phyloP scores from a whole-genome alignment of 2,329 filamentous ascomycete species.

The Diaporthe nobilis region DNA sequence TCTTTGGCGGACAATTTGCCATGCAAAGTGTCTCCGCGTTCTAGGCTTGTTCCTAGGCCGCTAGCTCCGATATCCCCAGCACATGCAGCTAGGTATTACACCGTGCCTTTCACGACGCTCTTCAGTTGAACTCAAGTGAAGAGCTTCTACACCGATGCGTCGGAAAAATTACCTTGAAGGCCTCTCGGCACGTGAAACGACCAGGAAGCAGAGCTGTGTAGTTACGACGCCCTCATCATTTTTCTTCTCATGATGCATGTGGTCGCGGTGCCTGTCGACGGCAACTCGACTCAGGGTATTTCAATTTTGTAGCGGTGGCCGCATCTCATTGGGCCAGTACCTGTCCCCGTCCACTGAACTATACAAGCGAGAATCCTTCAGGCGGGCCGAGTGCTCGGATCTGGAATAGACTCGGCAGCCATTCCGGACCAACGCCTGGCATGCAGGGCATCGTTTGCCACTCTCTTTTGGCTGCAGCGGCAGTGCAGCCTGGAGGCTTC shows the following conservation, averaged over 20 bases:
- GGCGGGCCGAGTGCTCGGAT: slow-evolving; percentile 16
- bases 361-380: slow-evolving; percentile 25
- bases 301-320: background rate
- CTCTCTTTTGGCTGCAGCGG: slow-evolving; percentile 16
- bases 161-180: background rate
- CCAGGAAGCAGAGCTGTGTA: too few species aligned
- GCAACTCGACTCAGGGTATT: background rate
- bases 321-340: background rate
- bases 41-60: background rate
- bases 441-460: background rate
- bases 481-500: slow-evolving; percentile 15
- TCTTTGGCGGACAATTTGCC: slow-evolving; percentile 3
- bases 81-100: background rate
- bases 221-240: background rate
- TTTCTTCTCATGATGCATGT: background rate
- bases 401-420: slow-evolving; percentile 19
- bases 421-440: background rate
- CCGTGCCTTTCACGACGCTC: background rate
- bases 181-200: background rate
- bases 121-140: background rate
- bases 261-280: background rate
- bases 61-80: background rate
- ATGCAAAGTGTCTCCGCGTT: background rate
- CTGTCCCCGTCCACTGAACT: background rate
- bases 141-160: background rate